phyloP scores from a whole-genome alignment of 2,329 filamentous ascomycete genomes.

The Paraphaeosphaeria sporulosa region DNA sequence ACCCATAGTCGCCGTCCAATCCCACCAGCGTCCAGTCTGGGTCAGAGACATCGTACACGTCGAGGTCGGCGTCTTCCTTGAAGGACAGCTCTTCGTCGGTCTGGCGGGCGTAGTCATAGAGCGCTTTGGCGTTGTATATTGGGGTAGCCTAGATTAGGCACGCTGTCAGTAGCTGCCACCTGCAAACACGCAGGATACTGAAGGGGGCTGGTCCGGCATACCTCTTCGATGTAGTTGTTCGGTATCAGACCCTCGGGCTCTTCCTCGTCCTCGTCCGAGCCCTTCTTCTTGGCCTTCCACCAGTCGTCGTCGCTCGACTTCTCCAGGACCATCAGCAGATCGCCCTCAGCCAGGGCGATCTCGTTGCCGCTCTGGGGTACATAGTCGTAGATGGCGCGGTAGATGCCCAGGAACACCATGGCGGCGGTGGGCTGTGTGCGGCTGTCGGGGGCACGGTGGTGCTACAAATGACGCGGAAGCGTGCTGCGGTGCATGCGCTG shows the following conservation, averaged over 20 bases:
- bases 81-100: constrained; percentile 98
- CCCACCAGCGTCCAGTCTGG: constrained; percentile 97
- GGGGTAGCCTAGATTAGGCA: constrained; percentile 65
- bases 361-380: constrained; percentile 85
- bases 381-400: constrained; percentile 92
- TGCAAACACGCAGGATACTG: background rate
- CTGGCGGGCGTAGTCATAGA: constrained; percentile 97
- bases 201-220: constrained; percentile 56
- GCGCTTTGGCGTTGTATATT: constrained; percentile 77
- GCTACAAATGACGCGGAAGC: constrained; percentile 25
- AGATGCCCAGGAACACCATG: constrained; percentile 94
- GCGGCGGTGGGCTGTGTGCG: constrained; percentile 20
- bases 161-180: constrained; percentile 16
- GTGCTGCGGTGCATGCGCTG: constrained; percentile 38
- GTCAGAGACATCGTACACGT: constrained; percentile 89
- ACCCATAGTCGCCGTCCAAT: constrained; percentile 84
- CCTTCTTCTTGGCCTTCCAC: constrained; percentile 97
- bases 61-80: constrained; percentile 81
- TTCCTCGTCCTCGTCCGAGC: constrained; percentile 79
- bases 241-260: constrained; percentile 91
- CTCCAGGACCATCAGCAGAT: constrained; percentile 86
- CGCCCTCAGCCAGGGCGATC: constrained; percentile 83
- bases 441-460: constrained; percentile 17
- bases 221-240: constrained; percentile 94
- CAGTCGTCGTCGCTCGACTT: constrained; percentile 79